Conservation (phyloP, 169 alveolate genomes). For the Plasmodium knowlesi region DNA sequence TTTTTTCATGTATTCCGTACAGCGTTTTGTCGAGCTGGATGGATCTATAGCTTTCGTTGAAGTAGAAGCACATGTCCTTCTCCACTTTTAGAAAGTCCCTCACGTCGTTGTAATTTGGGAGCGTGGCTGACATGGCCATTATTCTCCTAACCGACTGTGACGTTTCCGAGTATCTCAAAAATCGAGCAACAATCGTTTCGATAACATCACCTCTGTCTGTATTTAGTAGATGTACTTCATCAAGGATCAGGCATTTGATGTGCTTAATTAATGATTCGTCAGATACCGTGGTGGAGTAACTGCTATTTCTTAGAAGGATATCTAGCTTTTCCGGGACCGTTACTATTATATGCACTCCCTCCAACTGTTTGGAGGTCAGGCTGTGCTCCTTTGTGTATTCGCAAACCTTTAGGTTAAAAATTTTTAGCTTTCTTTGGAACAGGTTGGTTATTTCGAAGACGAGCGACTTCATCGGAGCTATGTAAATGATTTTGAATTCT, state of each 20-base stretch:
- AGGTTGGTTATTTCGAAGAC: conserved; percentile 91
- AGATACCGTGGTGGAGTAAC: conserved; percentile 89
- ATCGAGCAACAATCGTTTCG: conserved; percentile 99
- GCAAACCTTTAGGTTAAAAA: conserved; percentile 50
- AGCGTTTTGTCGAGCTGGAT: conserved; percentile 96
- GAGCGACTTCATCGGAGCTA: conserved; percentile 99
- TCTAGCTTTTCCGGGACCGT: conserved; percentile 99
- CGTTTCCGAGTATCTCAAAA: conserved; percentile 92
- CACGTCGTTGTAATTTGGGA: conserved; percentile 99
- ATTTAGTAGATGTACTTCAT: conserved; percentile 99
- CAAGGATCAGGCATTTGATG: conserved; percentile 97
- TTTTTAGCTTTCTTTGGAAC: conserved; percentile 30
- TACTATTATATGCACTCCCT: conserved; percentile 96
- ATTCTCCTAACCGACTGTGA: conserved; percentile 82
- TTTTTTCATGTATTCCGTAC: conserved; percentile 97
- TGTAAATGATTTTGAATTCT: conserved; percentile 96
- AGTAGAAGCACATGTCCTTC: conserved; percentile 93
- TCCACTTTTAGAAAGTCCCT: conserved; percentile 97
- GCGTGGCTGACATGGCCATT: conserved; percentile 99
- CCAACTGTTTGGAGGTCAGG: conserved; percentile 94
- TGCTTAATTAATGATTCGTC: conserved; percentile 89
- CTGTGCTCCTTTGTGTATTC: conserved; percentile 78
- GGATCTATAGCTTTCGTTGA: conserved; percentile 97
- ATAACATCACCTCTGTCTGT: conserved; percentile 99
- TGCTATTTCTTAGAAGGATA: conserved; percentile 97